Evolutionary conservation across 2,329 filamentous ascomycete species (phyloP), one percentile per base, ranked within the genome.

Genomic region (Trichoderma koningiopsis): DNA sequence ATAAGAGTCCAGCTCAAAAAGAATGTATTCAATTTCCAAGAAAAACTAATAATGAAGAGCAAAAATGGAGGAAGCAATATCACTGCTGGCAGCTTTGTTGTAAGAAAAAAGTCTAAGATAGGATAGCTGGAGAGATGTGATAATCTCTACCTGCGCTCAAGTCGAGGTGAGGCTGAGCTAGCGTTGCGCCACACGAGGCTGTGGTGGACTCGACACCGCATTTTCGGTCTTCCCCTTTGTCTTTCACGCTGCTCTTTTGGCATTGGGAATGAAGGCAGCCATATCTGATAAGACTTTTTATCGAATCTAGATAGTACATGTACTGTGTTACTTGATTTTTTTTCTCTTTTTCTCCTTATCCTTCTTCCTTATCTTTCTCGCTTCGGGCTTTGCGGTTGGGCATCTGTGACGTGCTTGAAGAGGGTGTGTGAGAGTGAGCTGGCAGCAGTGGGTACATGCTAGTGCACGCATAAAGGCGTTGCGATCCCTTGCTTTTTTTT

Each of bases 401-500:
- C 52, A 60, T 62, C 63, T 66, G 63, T 66, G 63, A 66, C 63
- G 63, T 68, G 66, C 55, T 61, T 55, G 37, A 35, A 35, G 40
- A 43, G 35, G 35, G 57, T 61, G 58, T 61, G 58, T 68, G 47
- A 58, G 63, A 35, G 62, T 40, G 63, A 49, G 63, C 33, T 66
- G 63, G 63, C 63, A 66, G 63, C 24, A 27, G 63, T 66, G 63
- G 63, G 53, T 58, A 66, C 63, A 24, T 58, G 47, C 61, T 65
- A 65, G 62, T 57, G 62, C 22, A 31, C 31, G 49, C 61, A 53
- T 14, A 55, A 31, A 64, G 31, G 16, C 40, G 19, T 7, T 43
- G 40, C 8, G 16, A 43, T 43, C 6, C 40, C 40, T 43, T n/a
- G 37, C n/a, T n/a, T 5, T 2, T 43, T 43, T 16, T 7, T 35